Evolutionary conservation across 352 stramenopile genomes (phyloP).

Genomic region (Phytopythium montanum): DNA sequence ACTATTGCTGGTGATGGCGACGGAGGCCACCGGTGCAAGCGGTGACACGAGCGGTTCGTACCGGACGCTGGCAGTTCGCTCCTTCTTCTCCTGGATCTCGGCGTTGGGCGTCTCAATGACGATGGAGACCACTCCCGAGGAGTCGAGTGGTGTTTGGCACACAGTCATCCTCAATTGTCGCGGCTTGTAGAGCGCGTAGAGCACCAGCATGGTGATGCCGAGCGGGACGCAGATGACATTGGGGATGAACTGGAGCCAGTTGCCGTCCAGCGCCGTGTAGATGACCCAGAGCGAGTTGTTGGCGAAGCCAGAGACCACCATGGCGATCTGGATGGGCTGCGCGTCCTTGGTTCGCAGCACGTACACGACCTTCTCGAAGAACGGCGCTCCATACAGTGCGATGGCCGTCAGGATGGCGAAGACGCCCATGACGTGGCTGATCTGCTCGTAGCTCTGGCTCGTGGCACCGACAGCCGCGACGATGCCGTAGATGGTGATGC

Average conservation of each 20-base stretch:
- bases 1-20: constrained; percentile 18
- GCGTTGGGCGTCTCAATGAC: constrained; percentile 20
- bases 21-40: constrained; percentile 17
- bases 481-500: constrained; percentile 32
- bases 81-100: constrained; percentile 20
- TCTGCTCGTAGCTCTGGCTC: constrained; percentile 19
- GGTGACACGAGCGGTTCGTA: constrained; percentile 26
- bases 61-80: constrained; percentile 14
- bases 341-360: constrained; percentile 37
- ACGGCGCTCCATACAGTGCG: constrained; percentile 37
- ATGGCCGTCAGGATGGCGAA: constrained; percentile 28
- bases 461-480: constrained; percentile 27
- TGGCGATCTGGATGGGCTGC: constrained; percentile 32
- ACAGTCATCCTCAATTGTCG: neutral
- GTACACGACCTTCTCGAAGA: constrained; percentile 42
- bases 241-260: constrained; percentile 26
- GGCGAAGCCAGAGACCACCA: constrained; percentile 34
- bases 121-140: constrained; percentile 21
- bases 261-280: constrained; percentile 24
- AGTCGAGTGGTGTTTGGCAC: constrained; percentile 3
- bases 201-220: constrained; percentile 15
- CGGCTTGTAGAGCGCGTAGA: constrained; percentile 21
- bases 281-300: constrained; percentile 45
- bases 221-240: constrained; percentile 19
- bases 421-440: constrained; percentile 21